Base-by-base conservation (phyloP, 257 asterid genomes). In the Schizonepeta tenuifolia region DNA sequence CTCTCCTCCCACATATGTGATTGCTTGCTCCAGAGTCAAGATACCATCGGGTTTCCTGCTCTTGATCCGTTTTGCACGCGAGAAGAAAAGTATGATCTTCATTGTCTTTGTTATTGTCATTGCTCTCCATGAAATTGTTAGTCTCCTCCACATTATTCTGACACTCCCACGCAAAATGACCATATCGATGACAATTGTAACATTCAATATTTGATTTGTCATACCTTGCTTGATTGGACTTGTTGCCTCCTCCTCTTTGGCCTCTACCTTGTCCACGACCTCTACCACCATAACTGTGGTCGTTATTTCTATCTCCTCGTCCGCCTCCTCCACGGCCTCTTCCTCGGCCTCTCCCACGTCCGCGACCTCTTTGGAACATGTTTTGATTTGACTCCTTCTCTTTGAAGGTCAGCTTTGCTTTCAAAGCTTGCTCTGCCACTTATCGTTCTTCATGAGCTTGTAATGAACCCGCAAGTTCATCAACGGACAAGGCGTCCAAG, bases 361-460 rank as follows among this genome's bases (percentile, higher is more conserved):
- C 28, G 1, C 28, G 28, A 24, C 28, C 28, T 24, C 28, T 24
- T 24, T 24, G 28, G 28, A 24, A 24, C 28, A 2, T 24, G n/a
- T n/a, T n/a, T n/a, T n/a, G n/a, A n/a, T n/a, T n/a, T n/a, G n/a
- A n/a, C n/a, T n/a, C n/a, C n/a, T 24, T 2, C 28, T 24, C 28
- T 24, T 24, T 24, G 2, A 24, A 24, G 28, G 28, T 40, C 0
- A 58, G 17, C 3, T 47, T 70, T 56, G 67, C 44, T 15, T 56
- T 18, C 53, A 70, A 55, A 38, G 13, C 67, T 43, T 60, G 38
- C 1, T 46, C 61, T 0, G 46, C 1, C 17, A 8, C 35, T 60
- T 61, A 20, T 50, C 70, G 33, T 15, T 71, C 60, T 71, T 71
- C 62, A 71, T 71, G 76, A 31, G 51, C 61, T 71, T 71, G 60